Base-by-base conservation (phyloP, 1,139 yeast species). In the Kodamaea alishanica region DNA sequence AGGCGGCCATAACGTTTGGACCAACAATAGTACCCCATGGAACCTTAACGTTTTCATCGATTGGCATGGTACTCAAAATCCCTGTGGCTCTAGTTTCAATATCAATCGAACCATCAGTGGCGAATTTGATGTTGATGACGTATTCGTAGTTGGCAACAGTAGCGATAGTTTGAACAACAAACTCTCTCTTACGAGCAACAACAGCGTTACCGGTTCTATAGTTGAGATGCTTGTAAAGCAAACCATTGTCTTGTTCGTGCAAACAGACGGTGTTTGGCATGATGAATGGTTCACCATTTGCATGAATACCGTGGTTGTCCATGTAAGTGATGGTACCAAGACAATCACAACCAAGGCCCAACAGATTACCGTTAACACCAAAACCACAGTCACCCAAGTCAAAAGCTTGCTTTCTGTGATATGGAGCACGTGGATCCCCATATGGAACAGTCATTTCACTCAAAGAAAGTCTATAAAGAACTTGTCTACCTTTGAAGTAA, bases 391-490 rank as follows among this genome's bases (percentile, higher is more conserved):
- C 96, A 61, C 96, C 95, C 56, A 87, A 75, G 63, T 87, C 96
- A 55, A 87, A 87, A 25, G 96, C 96, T 72, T 85, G 94, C 69
- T 87, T 87, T 72, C 95, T 79, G 68, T 86, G 95, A 67, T 79
- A 81, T 47, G 96, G 95, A 44, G 88, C 85, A 63, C 95, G 77
- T 51, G 95, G 94, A 60, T 85, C 95, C 56, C 90, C 94, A 58
- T 87, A 87, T 26, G 96, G 96, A 46, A 87, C 96, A 28, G 95
- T 84, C 96, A 87, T 87, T 66, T 87, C 96, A 35, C 87, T 79
- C 50, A 86, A 70, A 1, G 94, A 76, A 41, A 86, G 65, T 65
- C 95, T 77, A 73, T 87, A 85, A 61, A 86, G 81, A 33, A 81
- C 68, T 43, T 84, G 84, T 65, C 96, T 81, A 42, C 94, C 95